Evolutionary conservation across 805 yeast species (phyloP).

Genomic region (Candida parachauliodes): DNA sequence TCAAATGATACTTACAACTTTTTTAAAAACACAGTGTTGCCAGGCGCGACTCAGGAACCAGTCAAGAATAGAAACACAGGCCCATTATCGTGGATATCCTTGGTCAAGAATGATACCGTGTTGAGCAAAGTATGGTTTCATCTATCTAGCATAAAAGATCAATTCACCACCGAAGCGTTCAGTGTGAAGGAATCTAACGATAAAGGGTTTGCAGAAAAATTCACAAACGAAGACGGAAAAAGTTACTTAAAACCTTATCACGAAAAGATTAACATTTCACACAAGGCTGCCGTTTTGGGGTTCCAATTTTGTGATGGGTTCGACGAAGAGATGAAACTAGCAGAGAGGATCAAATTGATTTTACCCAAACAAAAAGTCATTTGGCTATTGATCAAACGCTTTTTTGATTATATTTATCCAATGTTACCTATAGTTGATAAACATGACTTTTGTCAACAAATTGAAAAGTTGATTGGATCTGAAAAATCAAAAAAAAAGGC

Average conservation of each 20-base stretch:
- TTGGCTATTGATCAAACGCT: slow-evolving; percentile 55
- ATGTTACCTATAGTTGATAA: slow-evolving; percentile 68
- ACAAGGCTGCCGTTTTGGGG: slow-evolving; percentile 19
- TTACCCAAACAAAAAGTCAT: slow-evolving; percentile 55
- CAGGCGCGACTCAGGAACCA: slow-evolving; percentile 20
- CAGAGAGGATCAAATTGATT: slow-evolving; percentile 38
- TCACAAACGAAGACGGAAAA: slow-evolving; percentile 11
- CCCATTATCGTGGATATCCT: slow-evolving; percentile 28
- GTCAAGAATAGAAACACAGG: slow-evolving; percentile 25
- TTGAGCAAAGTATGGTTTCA: slow-evolving; percentile 12
- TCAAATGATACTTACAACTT: slow-evolving; percentile 15
- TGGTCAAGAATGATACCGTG: slow-evolving; percentile 24
- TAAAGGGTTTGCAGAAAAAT: slow-evolving; percentile 8
- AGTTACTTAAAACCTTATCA: slow-evolving; percentile 9
- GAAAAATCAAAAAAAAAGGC: slow-evolving; percentile 19
- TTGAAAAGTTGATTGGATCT: slow-evolving; percentile 21
- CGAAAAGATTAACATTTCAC: slow-evolving; percentile 1
- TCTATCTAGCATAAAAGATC: slow-evolving; percentile 7
- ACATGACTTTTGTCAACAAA: slow-evolving; percentile 36
- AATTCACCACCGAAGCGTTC: slow-evolving; percentile 2
- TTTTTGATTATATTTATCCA: slow-evolving; percentile 57
- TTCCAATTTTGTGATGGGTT: slow-evolving; percentile 25
- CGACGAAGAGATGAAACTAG: slow-evolving; percentile 33
- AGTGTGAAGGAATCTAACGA: not conserved
- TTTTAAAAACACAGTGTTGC: slow-evolving; percentile 18